Conservation (phyloP, 2,329 filamentous ascomycete genomes). For the Talaromyces sp. region DNA sequence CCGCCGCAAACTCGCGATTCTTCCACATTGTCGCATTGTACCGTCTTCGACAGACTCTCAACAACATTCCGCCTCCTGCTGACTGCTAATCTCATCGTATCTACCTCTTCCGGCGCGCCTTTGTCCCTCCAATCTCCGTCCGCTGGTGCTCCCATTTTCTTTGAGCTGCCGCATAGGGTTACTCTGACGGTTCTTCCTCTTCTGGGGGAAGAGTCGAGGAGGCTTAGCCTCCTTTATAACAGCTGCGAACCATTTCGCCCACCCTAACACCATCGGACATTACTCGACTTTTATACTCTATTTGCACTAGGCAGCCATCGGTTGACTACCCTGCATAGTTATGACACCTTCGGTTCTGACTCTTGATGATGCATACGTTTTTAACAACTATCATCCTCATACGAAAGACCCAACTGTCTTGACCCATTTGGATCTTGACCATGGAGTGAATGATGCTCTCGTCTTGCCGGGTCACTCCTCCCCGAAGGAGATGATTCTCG, state of each 20-base stretch:
- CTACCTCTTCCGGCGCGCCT: slow-evolving; percentile 34
- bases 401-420: slow-evolving; percentile 27
- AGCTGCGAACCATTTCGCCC: slow-evolving; percentile 92
- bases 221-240: slow-evolving; percentile 87
- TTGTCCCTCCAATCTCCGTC: slow-evolving; percentile 33
- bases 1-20: slow-evolving; percentile 26
- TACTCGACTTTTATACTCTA: slow-evolving; percentile 21
- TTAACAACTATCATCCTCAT: slow-evolving; percentile 26
- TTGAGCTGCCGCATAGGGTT: slow-evolving; percentile 99
- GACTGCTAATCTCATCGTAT: slow-evolving; percentile 18
- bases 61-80: slow-evolving; percentile 44
- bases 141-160: slow-evolving; percentile 52
- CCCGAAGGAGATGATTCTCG: slow-evolving; percentile 77
- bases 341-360: slow-evolving; percentile 67
- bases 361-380: slow-evolving; percentile 43
- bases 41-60: slow-evolving; percentile 43
- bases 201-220: slow-evolving; percentile 98
- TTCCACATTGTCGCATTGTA: slow-evolving; percentile 42
- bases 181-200: slow-evolving; percentile 98
- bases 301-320: too few species aligned
- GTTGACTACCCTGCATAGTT: too few species aligned
- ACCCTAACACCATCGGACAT: slow-evolving; percentile 63
- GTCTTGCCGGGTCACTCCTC: slow-evolving; percentile 39
- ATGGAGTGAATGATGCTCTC: slow-evolving; percentile 43
- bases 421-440: slow-evolving; percentile 34